Base-by-base conservation (phyloP, 495 filamentous ascomycete genomes). In the Daldinia decipiens region DNA sequence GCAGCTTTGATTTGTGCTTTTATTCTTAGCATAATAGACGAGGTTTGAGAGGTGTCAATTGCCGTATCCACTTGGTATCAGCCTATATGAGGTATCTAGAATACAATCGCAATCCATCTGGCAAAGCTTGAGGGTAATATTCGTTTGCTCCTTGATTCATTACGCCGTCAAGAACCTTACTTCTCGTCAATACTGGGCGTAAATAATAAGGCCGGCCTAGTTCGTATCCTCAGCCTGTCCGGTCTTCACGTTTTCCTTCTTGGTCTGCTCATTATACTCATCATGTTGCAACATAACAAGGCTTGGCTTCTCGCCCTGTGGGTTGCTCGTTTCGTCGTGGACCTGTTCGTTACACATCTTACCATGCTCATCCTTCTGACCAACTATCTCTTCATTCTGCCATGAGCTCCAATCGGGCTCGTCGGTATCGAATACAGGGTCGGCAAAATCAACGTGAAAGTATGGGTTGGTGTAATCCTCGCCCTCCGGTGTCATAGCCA, bases 401-500 rank as follows among this genome's bases (percentile, higher is more conserved):
- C 55, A 31, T n/a, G 54, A 5, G 29, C 62, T 39, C 62, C 62
- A 62, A 13, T 65, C 59, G 3, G 34, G 45, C 0, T 67, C 67
- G 13, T 52, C 55, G 4, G 29, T 36, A 26, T 62, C 60, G 3
- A 24, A 2, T 51, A 51, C 24, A 34, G 58, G 56, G 3, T 77
- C 72, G 1, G 53, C 39, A 40, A 62, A 70, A 0, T 34, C 38
- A 50, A 81, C 51, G 5, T 73, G 47, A n/a, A 77, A 65, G 13
- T 66, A 21, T 3, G 77, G 77, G 62, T 83, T 83, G 29, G 43
- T 66, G 58, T 82, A 83, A 21, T 53, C 63, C 13, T 72, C 3
- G 38, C 47, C 45, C 15, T 72, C 47, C 0, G 65, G 62, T 0
- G 71, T 66, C 27, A 78, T 39, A 5, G 81, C 80, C 11, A 84